Conservation (phyloP, 2,329 filamentous ascomycete genomes). For the Fusarium concolor region DNA sequence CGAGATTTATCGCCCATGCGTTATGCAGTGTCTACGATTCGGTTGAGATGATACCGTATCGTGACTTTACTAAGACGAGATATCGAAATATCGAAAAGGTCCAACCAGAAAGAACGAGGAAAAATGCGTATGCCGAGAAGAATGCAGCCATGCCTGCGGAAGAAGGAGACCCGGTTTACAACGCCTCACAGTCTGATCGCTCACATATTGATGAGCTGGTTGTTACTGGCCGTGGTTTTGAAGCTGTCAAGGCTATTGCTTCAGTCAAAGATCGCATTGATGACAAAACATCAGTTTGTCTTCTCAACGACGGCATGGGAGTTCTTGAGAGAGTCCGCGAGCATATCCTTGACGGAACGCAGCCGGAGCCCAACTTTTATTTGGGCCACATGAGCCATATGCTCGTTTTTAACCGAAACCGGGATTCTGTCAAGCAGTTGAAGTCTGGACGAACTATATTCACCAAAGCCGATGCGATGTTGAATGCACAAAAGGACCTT, state of each 20-base stretch:
- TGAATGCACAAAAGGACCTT: conserved; percentile 26
- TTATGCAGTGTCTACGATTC: conserved; percentile 56
- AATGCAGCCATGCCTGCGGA: conserved; percentile 32
- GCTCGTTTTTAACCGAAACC: conserved; percentile 56
- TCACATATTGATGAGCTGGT: conserved; percentile 77
- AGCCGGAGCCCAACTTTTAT: conserved; percentile 78
- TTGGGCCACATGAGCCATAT: conserved; percentile 70
- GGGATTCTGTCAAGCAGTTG: conserved; percentile 55
- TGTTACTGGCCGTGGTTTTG: conserved; percentile 69
- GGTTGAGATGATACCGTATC: conserved; percentile 52
- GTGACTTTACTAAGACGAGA: conserved; percentile 40
- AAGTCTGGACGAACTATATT: conserved; percentile 49
- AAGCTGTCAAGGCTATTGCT: conserved; percentile 66
- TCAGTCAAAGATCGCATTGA: conserved; percentile 74
- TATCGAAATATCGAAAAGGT: conserved; percentile 49
- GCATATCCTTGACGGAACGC: conserved; percentile 74
- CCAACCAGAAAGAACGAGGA: conserved; percentile 35
- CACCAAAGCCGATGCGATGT: conserved; percentile 41
- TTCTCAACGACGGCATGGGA: conserved; percentile 86
- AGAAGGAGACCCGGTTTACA: not conserved
- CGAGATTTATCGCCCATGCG: conserved; percentile 56
- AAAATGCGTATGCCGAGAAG: conserved; percentile 34
- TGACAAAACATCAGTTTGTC: conserved; percentile 75
- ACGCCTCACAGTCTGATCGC: conserved; percentile 44
- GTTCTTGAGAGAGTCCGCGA: conserved; percentile 81